Percentiles rank a stretch among this genome's conserved stretches.
Conservation (phyloP, 345 rosid species). For the Rhizophora apiculata region DNA sequence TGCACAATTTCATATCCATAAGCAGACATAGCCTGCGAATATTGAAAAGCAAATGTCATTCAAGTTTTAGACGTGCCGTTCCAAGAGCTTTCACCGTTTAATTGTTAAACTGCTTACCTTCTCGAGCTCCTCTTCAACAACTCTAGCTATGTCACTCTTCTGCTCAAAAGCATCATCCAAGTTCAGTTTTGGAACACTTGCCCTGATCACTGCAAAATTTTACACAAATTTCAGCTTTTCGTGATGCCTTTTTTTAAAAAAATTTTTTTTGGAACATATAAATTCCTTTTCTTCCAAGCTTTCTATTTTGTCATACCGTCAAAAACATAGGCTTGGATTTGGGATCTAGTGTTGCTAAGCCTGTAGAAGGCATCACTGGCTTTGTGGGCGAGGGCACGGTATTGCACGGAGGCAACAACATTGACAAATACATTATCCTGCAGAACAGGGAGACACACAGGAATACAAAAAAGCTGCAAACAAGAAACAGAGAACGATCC, state of each 20-base stretch:
- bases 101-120: slow-evolving; percentile 3
- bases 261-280: too few species aligned
- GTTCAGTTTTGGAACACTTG: slow-evolving; percentile 17
- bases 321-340: slow-evolving; percentile 27
- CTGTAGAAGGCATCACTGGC: slow-evolving; percentile 23
- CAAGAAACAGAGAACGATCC: neutral
- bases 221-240: too few species aligned
- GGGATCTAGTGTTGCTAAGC: slow-evolving; percentile 17
- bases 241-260: too few species aligned
- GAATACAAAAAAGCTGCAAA: neutral
- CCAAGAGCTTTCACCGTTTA: neutral
- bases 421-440: slow-evolving; percentile 26
- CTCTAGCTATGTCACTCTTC: slow-evolving; percentile 16
- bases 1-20: slow-evolving; percentile 22
- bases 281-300: neutral
- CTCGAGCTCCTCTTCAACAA: slow-evolving; percentile 21
- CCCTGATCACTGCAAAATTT: slow-evolving; percentile 17
- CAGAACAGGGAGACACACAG: neutral
- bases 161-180: slow-evolving; percentile 22
- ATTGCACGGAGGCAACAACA: slow-evolving; percentile 23
- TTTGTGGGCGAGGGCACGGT: slow-evolving; percentile 14
- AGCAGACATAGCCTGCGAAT: slow-evolving; percentile 12
- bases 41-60: neutral
- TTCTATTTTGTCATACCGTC: slow-evolving; percentile 14
- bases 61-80: neutral